These are phyloP conservation scores for Kickxella alabastrina DNA, from an alignment of 192 early-diverging fungal species.

Conservation along the genomic window DNA sequence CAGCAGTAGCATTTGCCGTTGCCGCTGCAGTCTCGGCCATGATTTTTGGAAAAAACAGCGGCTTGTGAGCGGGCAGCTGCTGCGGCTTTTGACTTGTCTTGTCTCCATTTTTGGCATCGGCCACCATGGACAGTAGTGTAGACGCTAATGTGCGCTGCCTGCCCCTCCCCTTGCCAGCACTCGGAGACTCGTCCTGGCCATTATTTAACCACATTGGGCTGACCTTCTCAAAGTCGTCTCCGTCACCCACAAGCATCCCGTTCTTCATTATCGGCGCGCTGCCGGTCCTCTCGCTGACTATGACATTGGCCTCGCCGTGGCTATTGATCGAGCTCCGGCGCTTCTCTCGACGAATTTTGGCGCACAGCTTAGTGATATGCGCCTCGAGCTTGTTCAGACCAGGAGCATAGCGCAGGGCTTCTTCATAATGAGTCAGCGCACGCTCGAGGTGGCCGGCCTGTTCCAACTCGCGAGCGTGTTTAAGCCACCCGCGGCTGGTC, in stretches of 20 bases:
- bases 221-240: constrained; percentile 2
- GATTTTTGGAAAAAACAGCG: too few species aligned
- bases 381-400: constrained; percentile 47
- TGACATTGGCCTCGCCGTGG: constrained; percentile 26
- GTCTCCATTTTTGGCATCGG: not conserved
- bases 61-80: not conserved
- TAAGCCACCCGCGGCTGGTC: constrained; percentile 53
- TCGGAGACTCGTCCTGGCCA: constrained; percentile 43
- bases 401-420: constrained; percentile 45
- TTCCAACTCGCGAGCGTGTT: constrained; percentile 51
- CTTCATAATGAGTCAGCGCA: constrained; percentile 52
- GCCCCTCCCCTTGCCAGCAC: constrained; percentile 31
- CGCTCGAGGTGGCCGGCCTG: constrained; percentile 43
- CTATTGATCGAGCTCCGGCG: constrained; percentile 35
- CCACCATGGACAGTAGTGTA: not conserved
- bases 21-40: not conserved
- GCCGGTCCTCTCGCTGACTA: constrained; percentile 4
- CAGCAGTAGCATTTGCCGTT: not conserved
- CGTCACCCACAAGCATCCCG: not conserved
- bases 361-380: constrained; percentile 44
- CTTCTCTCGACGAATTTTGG: constrained; percentile 23
- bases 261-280: too few species aligned
- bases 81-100: not conserved
- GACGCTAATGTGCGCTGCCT: too few species aligned
- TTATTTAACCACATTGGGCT: constrained; percentile 39